Conservation (phyloP, 23 red algal species). For the Pyropia yezoensis region DNA sequence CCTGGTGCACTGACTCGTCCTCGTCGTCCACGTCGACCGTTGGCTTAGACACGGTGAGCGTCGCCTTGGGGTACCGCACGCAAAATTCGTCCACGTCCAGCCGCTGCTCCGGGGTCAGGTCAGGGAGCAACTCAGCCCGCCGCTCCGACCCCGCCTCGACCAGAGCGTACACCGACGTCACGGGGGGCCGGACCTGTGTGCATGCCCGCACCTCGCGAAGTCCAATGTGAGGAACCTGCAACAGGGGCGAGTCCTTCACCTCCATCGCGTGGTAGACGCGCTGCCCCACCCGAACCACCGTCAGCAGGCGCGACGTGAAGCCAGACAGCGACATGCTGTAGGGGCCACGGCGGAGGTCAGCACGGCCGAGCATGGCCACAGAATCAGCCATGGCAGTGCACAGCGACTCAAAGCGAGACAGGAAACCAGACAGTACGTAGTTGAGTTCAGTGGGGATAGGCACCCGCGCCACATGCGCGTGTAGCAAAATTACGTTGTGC, state of each 20-base stretch:
- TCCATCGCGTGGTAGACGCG: slow-evolving; percentile 58
- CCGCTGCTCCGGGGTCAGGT: slow-evolving; percentile 34
- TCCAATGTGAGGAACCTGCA: slow-evolving; percentile 79
- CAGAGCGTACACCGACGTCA: slow-evolving; percentile 50
- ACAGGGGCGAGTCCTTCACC: slow-evolving; percentile 64
- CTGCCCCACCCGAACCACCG: slow-evolving; percentile 41
- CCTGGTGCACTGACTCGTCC: slow-evolving; percentile 58
- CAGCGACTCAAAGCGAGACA: slow-evolving; percentile 31
- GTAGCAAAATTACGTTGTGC: slow-evolving; percentile 46
- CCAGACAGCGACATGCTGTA: slow-evolving; percentile 36
- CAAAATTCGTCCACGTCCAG: slow-evolving; percentile 75
- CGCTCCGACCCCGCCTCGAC: slow-evolving; percentile 38
- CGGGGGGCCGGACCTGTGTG: slow-evolving; percentile 11
- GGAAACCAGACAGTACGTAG: slow-evolving; percentile 23
- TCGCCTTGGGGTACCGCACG: slow-evolving; percentile 43
- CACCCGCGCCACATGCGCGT: slow-evolving; percentile 56
- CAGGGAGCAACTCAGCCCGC: slow-evolving; percentile 55
- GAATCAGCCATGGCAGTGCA: slow-evolving; percentile 52
- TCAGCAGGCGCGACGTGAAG: slow-evolving; percentile 34
- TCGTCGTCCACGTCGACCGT: slow-evolving; percentile 69
- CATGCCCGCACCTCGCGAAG: slow-evolving; percentile 45
- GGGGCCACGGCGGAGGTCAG: slow-evolving; percentile 45
- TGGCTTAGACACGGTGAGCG: slow-evolving; percentile 43
- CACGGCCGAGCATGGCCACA: slow-evolving; percentile 39
- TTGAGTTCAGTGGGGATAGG: slow-evolving; percentile 35